Percentiles rank a stretch among this genome's conserved stretches.
Conservation (phyloP, 108 stramenopile genomes). For the Nitzschia sp. region DNA sequence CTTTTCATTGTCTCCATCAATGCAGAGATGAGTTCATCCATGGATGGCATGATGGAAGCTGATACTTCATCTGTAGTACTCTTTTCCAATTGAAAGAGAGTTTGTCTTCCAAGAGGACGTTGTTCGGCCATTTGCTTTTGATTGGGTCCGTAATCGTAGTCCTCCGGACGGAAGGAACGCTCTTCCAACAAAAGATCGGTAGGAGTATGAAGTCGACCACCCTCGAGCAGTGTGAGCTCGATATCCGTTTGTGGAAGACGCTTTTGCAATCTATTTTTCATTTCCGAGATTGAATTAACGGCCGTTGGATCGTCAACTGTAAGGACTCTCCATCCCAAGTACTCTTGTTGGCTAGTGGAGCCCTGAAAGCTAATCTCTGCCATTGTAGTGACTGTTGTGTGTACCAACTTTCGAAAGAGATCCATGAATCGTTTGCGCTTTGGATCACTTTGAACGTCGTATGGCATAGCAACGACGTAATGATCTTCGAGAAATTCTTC, state of each 20-base stretch:
- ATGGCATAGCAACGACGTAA: background rate
- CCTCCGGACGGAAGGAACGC: conserved; percentile 21
- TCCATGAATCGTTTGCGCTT: background rate
- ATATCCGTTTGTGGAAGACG: background rate
- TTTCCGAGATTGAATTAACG: background rate
- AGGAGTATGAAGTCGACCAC: background rate
- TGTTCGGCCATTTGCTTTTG: conserved; percentile 51
- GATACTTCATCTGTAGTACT: background rate
- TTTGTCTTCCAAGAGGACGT: conserved; percentile 52
- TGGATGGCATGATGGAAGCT: background rate
- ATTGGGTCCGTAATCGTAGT: conserved; percentile 54
- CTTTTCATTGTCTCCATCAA: background rate
- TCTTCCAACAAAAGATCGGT: conserved; percentile 5
- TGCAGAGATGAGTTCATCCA: conserved; percentile 5
- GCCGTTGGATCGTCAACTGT: background rate
- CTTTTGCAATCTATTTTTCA: background rate
- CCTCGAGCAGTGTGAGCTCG: background rate
- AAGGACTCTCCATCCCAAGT: background rate
- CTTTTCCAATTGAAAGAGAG: conserved; percentile 39
- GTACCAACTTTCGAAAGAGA: background rate
- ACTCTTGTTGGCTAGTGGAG: background rate
- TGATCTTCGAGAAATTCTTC: background rate
- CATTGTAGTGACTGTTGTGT: background rate
- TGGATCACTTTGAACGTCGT: background rate
- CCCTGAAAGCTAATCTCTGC: background rate